A percentile compares a stretch with the other conserved stretches of the same genome.
phyloP scores from a whole-genome alignment of 1,284 basidiomycete genomes.

The Prillingera fragicola region DNA sequence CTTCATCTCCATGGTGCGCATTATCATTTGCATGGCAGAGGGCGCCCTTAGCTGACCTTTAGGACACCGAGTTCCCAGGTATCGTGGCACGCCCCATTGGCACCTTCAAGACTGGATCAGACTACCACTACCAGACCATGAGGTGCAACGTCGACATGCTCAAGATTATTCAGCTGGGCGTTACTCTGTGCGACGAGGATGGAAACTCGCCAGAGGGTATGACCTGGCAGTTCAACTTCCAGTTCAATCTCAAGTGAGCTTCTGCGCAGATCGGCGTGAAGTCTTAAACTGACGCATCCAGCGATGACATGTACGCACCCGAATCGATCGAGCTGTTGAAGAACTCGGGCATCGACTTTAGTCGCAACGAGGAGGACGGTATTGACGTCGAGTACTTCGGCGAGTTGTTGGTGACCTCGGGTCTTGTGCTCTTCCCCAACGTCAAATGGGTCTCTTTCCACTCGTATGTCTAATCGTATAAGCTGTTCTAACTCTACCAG shows the following conservation, averaged over 20 bases:
- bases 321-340: conserved; percentile 92
- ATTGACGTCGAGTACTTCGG: conserved; percentile 94
- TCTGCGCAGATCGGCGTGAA: not conserved
- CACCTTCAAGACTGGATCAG: conserved; percentile 89
- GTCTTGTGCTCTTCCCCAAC: conserved; percentile 81
- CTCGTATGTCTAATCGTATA: conserved; percentile 59
- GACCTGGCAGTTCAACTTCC: conserved; percentile 99
- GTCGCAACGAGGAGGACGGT: conserved; percentile 84
- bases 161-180: conserved; percentile 94
- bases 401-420: conserved; percentile 93
- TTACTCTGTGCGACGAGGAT: conserved; percentile 89
- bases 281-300: conserved; percentile 35
- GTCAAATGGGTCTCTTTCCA: conserved; percentile 98
- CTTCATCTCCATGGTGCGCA: conserved; percentile 85
- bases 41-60: conserved; percentile 15
- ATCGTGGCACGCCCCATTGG: conserved; percentile 97
- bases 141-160: conserved; percentile 97
- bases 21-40: not conserved
- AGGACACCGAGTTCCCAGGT: conserved; percentile 99
- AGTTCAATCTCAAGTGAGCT: conserved; percentile 78
- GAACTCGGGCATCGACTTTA: conserved; percentile 94
- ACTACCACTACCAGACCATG: conserved; percentile 99
- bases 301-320: conserved; percentile 96
- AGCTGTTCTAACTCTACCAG: conserved; percentile 50
- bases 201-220: conserved; percentile 84